A percentile compares a stretch with the other conserved stretches of the same genome.
Evolutionary conservation across 345 rosid genomes (phyloP).

Genomic region (Cardamine resedifolia): DNA sequence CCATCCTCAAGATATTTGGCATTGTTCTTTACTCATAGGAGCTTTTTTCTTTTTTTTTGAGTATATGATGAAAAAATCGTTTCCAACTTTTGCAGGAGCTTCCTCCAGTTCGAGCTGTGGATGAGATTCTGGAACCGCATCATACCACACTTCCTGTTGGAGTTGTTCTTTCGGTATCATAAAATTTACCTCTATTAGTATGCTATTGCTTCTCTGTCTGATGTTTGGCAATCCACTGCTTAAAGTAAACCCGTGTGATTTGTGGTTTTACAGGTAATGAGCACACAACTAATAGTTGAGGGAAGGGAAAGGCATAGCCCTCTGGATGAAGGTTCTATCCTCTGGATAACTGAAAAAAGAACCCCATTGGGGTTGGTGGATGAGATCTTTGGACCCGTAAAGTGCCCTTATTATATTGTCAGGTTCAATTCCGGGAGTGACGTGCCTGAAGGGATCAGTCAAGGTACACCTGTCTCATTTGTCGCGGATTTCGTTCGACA

Average conservation of each 20-base stretch:
- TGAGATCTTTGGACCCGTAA: slow-evolving; percentile 96
- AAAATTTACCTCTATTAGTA: not conserved
- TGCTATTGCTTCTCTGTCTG: slow-evolving; percentile 20
- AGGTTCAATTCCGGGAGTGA: slow-evolving; percentile 89
- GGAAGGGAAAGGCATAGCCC: slow-evolving; percentile 81
- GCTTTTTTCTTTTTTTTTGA: not conserved
- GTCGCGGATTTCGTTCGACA: slow-evolving; percentile 75
- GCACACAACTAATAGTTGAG: slow-evolving; percentile 80
- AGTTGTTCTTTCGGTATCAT: slow-evolving; percentile 66
- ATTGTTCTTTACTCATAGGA: not conserved
- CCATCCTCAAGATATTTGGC: not conserved
- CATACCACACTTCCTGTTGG: slow-evolving; percentile 84
- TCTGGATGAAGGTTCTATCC: slow-evolving; percentile 77
- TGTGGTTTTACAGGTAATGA: slow-evolving; percentile 51
- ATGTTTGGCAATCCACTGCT: slow-evolving; percentile 13
- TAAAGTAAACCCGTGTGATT: slow-evolving; percentile 3
- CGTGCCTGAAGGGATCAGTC: slow-evolving; percentile 59
- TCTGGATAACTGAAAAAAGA: slow-evolving; percentile 76
- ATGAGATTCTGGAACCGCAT: slow-evolving; percentile 56
- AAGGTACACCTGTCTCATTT: slow-evolving; percentile 70
- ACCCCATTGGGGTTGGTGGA: slow-evolving; percentile 75
- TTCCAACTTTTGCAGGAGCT: slow-evolving; percentile 51
- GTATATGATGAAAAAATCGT: not conserved
- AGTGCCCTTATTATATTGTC: slow-evolving; percentile 78
- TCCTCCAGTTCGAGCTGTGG: slow-evolving; percentile 78